A percentile compares a stretch with the other conserved stretches of the same genome.
phyloP scores from a whole-genome alignment of 306 rosid species.

The Corylus americana region DNA sequence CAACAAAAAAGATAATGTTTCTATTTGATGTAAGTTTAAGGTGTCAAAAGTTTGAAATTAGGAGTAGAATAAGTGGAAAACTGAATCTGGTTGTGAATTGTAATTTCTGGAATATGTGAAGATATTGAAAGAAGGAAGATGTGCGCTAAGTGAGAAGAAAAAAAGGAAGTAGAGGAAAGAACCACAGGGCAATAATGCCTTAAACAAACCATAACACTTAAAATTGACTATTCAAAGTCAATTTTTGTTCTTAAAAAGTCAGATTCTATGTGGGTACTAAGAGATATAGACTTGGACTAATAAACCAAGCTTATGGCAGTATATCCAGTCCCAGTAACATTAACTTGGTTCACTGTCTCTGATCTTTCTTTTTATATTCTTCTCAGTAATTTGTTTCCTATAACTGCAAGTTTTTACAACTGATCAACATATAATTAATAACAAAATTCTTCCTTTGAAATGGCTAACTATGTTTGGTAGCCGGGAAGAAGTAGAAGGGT shows the following conservation, averaged over 20 bases:
- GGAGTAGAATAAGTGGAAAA: neutral
- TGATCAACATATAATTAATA: neutral
- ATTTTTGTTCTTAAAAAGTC: neutral
- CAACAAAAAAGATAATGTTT: neutral
- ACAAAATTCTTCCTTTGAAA: neutral
- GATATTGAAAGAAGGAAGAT: neutral
- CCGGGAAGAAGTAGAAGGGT: neutral
- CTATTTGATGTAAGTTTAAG: neutral
- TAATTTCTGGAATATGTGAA: neutral
- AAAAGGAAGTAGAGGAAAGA: neutral
- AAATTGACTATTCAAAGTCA: neutral
- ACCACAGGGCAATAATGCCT: neutral
- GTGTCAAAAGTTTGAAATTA: neutral
- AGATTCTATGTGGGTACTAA: neutral
- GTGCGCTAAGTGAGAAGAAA: no score
- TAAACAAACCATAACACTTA: neutral
- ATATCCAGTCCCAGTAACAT: neutral
- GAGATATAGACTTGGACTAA: no score
- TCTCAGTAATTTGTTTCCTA: neutral
- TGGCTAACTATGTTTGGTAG: neutral
- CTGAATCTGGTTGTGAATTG: neutral
- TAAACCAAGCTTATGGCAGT: no score
- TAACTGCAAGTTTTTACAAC: neutral
- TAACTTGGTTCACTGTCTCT: neutral
- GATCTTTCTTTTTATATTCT: neutral